A percentile compares a stretch with the other conserved stretches of the same genome.
These are phyloP conservation scores for Quercus engelmannii DNA, from an alignment of 306 rosid genomes.

Conservation along the genomic window DNA sequence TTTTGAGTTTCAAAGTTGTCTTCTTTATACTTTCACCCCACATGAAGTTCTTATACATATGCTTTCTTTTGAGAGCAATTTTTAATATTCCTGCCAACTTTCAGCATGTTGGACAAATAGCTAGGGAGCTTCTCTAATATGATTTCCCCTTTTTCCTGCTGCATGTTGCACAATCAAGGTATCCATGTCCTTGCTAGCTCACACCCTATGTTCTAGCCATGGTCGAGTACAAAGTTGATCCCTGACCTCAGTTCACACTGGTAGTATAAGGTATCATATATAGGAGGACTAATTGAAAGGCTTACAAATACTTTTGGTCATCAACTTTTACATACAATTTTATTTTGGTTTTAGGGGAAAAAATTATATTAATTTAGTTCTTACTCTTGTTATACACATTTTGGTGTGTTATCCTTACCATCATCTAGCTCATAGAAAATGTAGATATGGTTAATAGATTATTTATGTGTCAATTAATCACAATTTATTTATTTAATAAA, in stretches of 20 bases:
- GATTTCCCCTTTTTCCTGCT: neutral
- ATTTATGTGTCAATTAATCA: no score
- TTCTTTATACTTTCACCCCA: slow-evolving; percentile 44
- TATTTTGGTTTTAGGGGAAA: no score
- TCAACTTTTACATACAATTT: no score
- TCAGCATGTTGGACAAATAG: neutral
- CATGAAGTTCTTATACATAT: slow-evolving; percentile 43
- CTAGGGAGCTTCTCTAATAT: neutral
- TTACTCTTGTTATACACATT: no score
- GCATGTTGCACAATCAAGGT: neutral
- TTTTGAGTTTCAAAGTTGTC: slow-evolving; percentile 29
- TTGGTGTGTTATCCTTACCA: no score
- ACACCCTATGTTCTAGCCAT: neutral
- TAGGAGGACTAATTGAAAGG: neutral
- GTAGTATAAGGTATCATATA: neutral
- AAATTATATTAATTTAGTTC: no score
- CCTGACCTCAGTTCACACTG: neutral
- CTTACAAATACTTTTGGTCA: no score
- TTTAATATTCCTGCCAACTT: slow-evolving; percentile 38
- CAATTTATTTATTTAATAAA: no score
- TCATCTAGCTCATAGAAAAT: no score
- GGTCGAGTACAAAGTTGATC: neutral
- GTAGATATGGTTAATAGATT: no score
- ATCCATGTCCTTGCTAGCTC: neutral
- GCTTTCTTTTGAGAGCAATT: slow-evolving; percentile 56